Evolutionary conservation across 352 stramenopile genomes (phyloP), one percentile per base, ranked within the genome.

Genomic region (Phytophthora pistaciae): DNA sequence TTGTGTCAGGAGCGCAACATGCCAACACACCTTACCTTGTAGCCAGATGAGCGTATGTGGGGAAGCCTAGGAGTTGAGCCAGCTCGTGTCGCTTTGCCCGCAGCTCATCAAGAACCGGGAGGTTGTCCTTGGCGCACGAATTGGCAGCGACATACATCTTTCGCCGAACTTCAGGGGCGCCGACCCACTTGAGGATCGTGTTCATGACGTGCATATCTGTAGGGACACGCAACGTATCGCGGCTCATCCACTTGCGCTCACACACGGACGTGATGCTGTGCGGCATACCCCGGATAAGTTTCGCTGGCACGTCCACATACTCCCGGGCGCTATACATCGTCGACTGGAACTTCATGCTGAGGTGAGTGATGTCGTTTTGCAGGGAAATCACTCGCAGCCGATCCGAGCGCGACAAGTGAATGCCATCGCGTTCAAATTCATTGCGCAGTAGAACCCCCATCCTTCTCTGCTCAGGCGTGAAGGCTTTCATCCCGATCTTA

Each of bases 361-460:
- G 70, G 53, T 89, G 74, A 46, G 87, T 96, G 40, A 98, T 92
- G 38, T 95, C 84, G 66, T 96, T 96, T 63, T 98, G 92, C 36
- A 98, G 52, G 48, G 84, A 63, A 54, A 97, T 91, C n/a, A 98
- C 91, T 25, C 91, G 72, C 42, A 88, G 74, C 4, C 95, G 86
- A 25, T 93, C 72, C 20, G 78, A 55, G n/a, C 85, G 54, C 1
- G 85, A 70, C 53, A 99, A 77, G 80, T 99, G 95, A 70, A 99
- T 98, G 14, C 96, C 97, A 76, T 99, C 97, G 7, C 93, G 83
- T 82, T 99, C 96, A 66, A 99, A 99, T 68, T 99, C 97, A 9
- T 88, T 84, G 46, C 90, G 87, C 44, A 99, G 76, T 23, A 98
- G 74, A 18, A 83, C 58, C 8, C 82, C 91, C 91, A 99, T 98